phyloP scores from a whole-genome alignment of 164 flowering plant genomes.

The Cinnamomum micranthum region DNA sequence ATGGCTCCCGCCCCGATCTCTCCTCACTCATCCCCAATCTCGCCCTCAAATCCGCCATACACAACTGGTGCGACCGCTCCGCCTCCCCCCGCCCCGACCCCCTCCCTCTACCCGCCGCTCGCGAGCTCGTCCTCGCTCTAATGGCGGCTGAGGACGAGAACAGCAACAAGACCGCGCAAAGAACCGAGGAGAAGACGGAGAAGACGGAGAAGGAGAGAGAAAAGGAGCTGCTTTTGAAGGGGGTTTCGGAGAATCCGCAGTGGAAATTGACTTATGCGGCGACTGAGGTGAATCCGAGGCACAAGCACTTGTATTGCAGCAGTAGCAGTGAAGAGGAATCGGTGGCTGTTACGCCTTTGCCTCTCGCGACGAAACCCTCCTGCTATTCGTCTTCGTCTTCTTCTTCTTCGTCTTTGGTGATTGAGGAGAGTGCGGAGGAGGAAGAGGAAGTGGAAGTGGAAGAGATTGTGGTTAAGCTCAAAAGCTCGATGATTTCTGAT shows the following conservation, averaged over 20 bases:
- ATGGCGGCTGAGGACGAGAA: slow-evolving; percentile 16
- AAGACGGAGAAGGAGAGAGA: slow-evolving; percentile 18
- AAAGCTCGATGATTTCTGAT: slow-evolving; percentile 48
- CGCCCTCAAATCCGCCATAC: slow-evolving; percentile 61
- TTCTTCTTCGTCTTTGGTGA: no score
- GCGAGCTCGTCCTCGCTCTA: slow-evolving; percentile 28
- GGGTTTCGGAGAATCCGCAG: slow-evolving; percentile 56
- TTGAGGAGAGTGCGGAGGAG: slow-evolving; percentile 6
- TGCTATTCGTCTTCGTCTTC: slow-evolving; percentile 54
- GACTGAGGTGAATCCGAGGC: slow-evolving; percentile 52
- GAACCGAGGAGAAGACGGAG: not conserved
- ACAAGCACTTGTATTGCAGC: slow-evolving; percentile 39
- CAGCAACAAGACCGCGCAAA: not conserved
- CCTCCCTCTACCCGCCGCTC: slow-evolving; percentile 17
- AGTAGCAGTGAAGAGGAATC: slow-evolving; percentile 45
- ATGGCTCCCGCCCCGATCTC: slow-evolving; percentile 63
- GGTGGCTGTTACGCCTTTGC: slow-evolving; percentile 46
- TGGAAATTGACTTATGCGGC: slow-evolving; percentile 39
- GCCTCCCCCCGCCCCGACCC: slow-evolving; percentile 29
- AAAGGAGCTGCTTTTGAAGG: slow-evolving; percentile 38
- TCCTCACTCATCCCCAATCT: slow-evolving; percentile 63
- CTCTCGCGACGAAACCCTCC: slow-evolving; percentile 59
- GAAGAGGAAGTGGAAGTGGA: slow-evolving; percentile 44
- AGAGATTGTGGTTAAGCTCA: slow-evolving; percentile 35
- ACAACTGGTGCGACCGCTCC: slow-evolving; percentile 53